Conservation (phyloP, 176 grass and related monocot genomes). For the Aegilops speltoides region DNA sequence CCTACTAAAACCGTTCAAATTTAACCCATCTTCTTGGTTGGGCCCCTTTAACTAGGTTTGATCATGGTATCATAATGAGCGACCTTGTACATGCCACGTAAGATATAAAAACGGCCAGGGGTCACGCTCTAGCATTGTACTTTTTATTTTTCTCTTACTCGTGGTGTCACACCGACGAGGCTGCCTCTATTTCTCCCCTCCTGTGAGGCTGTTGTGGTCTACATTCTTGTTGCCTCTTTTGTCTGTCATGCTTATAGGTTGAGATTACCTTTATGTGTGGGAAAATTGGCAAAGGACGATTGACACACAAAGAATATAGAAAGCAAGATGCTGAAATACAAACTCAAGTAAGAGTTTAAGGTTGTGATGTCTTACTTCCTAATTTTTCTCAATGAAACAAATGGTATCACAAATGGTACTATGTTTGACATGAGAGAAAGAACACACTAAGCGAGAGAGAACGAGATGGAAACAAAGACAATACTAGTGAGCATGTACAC, state of each 20-base stretch:
- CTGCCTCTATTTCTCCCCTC: not conserved
- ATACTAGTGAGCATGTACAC: too few species aligned
- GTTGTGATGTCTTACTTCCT: too few species aligned
- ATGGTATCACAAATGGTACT: too few species aligned
- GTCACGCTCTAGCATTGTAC: not conserved
- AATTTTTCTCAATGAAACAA: too few species aligned
- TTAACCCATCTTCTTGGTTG: not conserved
- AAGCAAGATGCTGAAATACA: too few species aligned
- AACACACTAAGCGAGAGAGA: too few species aligned
- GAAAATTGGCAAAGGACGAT: too few species aligned
- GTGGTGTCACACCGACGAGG: not conserved
- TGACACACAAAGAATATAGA: too few species aligned
- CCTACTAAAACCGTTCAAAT: not conserved
- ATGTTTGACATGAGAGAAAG: too few species aligned
- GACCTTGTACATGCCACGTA: not conserved
- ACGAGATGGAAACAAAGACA: too few species aligned
- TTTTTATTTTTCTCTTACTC: not conserved
- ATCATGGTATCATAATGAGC: not conserved
- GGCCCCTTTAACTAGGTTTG: not conserved
- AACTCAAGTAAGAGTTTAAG: too few species aligned
- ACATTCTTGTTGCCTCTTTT: not conserved
- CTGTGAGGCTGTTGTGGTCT: not conserved
- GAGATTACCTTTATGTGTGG: not conserved
- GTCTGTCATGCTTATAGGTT: not conserved
- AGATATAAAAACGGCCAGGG: not conserved